Percentiles rank a stretch among this genome's conserved stretches.
phyloP scores from a whole-genome alignment of 2,329 filamentous ascomycete species.

The Fusarium sp. region DNA sequence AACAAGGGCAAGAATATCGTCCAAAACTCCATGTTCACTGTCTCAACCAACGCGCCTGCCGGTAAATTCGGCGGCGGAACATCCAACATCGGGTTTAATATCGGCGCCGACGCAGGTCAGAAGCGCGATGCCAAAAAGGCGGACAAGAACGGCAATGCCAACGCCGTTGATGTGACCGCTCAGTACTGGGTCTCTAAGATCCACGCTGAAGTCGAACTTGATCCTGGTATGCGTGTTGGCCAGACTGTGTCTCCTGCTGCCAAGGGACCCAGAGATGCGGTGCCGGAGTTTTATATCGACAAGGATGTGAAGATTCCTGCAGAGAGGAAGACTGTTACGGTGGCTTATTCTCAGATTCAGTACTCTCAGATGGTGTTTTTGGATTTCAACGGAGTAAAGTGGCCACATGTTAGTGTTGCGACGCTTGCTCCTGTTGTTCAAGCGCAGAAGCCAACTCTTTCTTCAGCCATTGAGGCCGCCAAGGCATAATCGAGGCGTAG shows the following conservation, averaged over 20 bases:
- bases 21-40: neutral
- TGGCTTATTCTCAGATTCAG: neutral
- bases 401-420: constrained; percentile 4
- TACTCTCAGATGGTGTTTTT: constrained; percentile 6
- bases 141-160: neutral
- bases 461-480: neutral
- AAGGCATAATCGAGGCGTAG: neutral
- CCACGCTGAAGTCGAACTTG: neutral
- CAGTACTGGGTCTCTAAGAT: constrained; percentile 2
- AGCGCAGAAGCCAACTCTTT: neutral
- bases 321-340: neutral
- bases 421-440: neutral
- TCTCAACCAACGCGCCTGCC: neutral
- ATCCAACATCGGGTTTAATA: neutral
- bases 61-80: neutral
- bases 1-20: neutral
- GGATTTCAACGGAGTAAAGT: neutral
- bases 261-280: neutral
- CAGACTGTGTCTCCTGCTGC: neutral
- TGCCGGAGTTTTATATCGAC: neutral
- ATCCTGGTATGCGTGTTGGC: neutral
- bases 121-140: neutral
- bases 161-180: neutral
- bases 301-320: neutral
- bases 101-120: neutral